Evolutionary conservation across 768 basidiomycete species (phyloP), one percentile per base, ranked within the genome.

Genomic region (Lactarius evosmus): DNA sequence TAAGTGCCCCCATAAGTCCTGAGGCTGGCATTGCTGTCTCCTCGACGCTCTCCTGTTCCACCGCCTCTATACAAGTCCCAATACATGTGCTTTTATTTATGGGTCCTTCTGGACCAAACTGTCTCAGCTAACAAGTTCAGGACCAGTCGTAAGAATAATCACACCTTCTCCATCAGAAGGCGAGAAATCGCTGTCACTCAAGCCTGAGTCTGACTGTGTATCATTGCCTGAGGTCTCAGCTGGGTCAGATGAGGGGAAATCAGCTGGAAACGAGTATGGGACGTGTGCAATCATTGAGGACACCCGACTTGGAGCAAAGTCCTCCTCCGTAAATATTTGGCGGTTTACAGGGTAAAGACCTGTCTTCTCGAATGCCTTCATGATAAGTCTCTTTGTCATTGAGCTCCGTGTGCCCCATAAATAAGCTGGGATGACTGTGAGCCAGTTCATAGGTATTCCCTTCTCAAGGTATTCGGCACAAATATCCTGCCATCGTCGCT

Each of bases 381-480:
- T 5, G 14, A 58, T 46, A 1, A 57, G 17, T 1, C 33, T 17
- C 3, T 46, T 30, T 1, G 41, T 58, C 0, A 58, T 8, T 0
- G 8, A 19, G 0, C 33, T 12, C 0, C 9, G 9, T 0, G 11
- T 32, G 1, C 29, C 30, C 2, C 14, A 0, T 2, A 58, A 4
- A 17, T 58, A 58, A 9, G 17, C 40, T 1, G 41, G 56, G 12
- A 58, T 58, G 1, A 46, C 14, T 22, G 41, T 46, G 6, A 22
- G 25, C 1, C 19, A 11, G 6, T 58, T 58, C 0, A 58, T 33
- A 3, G 8, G 30, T 1, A 17, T 22, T 3, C 41, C 16, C 2
- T 46, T 22, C 32, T 1, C 22, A 2, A 40, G 6, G 19, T 7
- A 7, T 0, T n/a, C n/a, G 2, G 12, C n/a, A 16, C 41, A 46